These are phyloP conservation scores for Avena sativa DNA, from an alignment of 176 grass and related monocot species.

Conservation along the genomic window DNA sequence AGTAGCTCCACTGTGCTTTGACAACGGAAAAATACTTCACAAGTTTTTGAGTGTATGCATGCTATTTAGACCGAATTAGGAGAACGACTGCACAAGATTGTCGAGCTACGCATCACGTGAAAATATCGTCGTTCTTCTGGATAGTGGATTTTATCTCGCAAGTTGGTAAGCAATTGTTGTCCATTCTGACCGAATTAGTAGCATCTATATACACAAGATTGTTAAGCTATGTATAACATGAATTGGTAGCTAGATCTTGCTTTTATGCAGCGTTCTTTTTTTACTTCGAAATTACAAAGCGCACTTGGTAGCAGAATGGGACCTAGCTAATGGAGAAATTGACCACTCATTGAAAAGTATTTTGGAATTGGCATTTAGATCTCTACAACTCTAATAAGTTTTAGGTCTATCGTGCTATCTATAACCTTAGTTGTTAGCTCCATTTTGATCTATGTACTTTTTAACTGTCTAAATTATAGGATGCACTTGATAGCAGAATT, in stretches of 20 bases:
- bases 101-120: too few relatives aligned
- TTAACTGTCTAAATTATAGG: not conserved
- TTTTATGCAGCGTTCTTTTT: not conserved
- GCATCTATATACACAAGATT: not conserved
- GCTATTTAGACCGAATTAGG: too few relatives aligned
- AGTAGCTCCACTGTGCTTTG: too few relatives aligned
- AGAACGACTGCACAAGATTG: too few relatives aligned
- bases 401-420: not conserved
- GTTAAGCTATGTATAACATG: not conserved
- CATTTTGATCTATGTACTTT: not conserved
- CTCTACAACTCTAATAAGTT: not conserved
- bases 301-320: not conserved
- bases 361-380: not conserved
- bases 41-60: too few relatives aligned
- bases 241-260: not conserved
- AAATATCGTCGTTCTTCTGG: not conserved
- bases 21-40: too few relatives aligned
- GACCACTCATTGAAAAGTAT: conserved; percentile 3
- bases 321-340: not conserved
- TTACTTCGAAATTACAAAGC: not conserved
- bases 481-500: not conserved
- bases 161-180: not conserved
- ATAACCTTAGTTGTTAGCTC: not conserved
- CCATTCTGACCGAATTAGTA: not conserved
- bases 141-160: not conserved